These are phyloP conservation scores for Leishmania aethiopica DNA, from an alignment of 208 protist genomes.

Conservation along the genomic window DNA sequence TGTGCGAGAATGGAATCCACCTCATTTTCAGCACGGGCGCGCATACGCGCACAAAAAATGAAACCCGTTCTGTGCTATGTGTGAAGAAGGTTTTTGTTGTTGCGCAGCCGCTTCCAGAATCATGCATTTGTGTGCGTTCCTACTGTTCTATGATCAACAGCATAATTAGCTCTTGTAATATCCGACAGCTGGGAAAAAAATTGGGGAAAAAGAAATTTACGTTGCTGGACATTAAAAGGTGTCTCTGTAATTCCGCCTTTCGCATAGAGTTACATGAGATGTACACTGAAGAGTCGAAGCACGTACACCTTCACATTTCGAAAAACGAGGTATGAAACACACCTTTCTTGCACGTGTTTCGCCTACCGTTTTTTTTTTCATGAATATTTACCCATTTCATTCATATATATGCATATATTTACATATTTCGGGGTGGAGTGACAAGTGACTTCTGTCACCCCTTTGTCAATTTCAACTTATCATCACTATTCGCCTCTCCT, in stretches of 20 bases:
- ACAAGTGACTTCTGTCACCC: neutral
- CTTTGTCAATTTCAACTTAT: neutral
- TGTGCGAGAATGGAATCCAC: conserved; percentile 79
- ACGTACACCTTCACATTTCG: neutral
- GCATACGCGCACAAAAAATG: conserved; percentile 33
- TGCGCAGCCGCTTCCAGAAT: neutral
- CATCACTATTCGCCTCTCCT: neutral
- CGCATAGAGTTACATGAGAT: neutral
- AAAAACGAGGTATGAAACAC: neutral
- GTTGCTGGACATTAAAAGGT: neutral
- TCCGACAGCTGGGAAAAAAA: too few species aligned
- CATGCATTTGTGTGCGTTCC: neutral
- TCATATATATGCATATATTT: neutral
- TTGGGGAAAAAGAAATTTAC: neutral
- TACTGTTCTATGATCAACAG: neutral
- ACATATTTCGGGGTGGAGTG: neutral
- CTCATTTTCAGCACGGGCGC: conserved; percentile 71
- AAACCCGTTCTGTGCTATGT: conserved; percentile 1
- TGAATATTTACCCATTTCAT: neutral
- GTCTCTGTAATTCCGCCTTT: neutral
- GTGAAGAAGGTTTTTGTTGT: neutral
- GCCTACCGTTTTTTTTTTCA: neutral
- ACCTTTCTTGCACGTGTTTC: too few species aligned
- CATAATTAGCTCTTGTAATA: neutral
- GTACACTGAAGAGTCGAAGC: neutral